Base-by-base conservation (phyloP, 2,329 filamentous ascomycete genomes). In the Dothidotthia symphoricarpi region DNA sequence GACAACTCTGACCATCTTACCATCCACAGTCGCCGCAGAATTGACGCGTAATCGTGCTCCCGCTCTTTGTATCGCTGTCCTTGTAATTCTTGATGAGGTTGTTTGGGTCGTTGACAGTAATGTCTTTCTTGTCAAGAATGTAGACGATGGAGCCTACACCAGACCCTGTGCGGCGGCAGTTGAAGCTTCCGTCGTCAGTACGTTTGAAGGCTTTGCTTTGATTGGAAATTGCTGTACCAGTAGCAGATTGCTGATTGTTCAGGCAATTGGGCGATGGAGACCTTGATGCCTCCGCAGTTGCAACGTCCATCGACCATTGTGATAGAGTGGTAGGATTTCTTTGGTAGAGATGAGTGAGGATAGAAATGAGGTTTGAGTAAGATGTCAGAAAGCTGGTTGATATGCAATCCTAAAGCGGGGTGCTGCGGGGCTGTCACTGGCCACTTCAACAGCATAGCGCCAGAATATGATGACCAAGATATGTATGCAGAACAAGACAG, bases 11-110 rank as follows among this genome's bases (percentile, higher is more conserved):
- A 13, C 0, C 6, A 7, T 36, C 53, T 38, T 36, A 59, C 58
- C 49, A 55, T 17, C 61, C 61, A 34, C 61, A 63, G n/a, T 49
- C 52, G 6, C 51, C 37, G 28, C 60, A 64, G 33, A 64, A 64
- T 24, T 55, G 42, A 6, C 60, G 47, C 1, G 39, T 48, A 11
- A 64, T 53, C 0, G 49, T 44, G 14, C 62, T 61, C 1, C 59
- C 59, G 13, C 46, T 56, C 15, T 36, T 55, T 3, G 60, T 64
- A 16, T 60, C 49, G 28, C 34, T 49, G 32, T 63, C 61, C 2
- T 34, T 26, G 35, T 63, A 64, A 24, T 22, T 51, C 36, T 59
- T 61, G 31, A 64, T 37, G 4, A 28, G 16, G 9, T 39, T 40
- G 0, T 47, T 48, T 4, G 48, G 32, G 17, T 64, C 59, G 4